Conservation (phyloP, 2,329 filamentous ascomycete species). For the Hypoxylon sp. region DNA sequence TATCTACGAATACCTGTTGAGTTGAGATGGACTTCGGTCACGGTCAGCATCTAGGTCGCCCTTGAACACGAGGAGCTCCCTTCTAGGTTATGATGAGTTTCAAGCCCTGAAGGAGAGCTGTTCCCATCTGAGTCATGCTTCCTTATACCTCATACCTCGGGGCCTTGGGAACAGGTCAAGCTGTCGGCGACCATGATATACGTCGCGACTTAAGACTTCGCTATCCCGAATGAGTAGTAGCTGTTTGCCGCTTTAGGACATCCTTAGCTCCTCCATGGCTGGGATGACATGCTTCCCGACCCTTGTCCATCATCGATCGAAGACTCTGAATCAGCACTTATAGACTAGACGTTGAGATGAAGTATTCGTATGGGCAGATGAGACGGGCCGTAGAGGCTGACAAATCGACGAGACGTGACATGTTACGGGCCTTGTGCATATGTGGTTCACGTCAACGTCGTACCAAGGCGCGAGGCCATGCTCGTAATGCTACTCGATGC, state of each 20-base stretch:
- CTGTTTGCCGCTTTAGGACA: constrained; percentile 13
- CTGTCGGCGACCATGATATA: background rate
- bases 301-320: constrained; percentile 16
- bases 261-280: constrained; percentile 13
- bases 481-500: background rate
- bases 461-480: constrained; percentile 7
- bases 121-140: constrained; percentile 30
- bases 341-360: constrained; percentile 5
- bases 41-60: constrained; percentile 2
- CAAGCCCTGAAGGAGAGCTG: background rate
- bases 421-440: constrained; percentile 1
- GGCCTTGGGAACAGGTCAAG: background rate
- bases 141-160: constrained; percentile 12
- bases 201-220: constrained; percentile 5
- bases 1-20: constrained; percentile 11
- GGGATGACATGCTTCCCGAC: constrained; percentile 6
- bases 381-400: constrained; percentile 21
- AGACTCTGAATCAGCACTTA: constrained; percentile 30
- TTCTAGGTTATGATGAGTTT: background rate
- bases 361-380: background rate
- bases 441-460: constrained; percentile 10
- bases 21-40: background rate
- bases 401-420: constrained; percentile 12
- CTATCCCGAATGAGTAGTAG: constrained; percentile 14
- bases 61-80: background rate